Base-by-base conservation (phyloP, 1,139 yeast species). In the Sugiyamaella japonica region DNA sequence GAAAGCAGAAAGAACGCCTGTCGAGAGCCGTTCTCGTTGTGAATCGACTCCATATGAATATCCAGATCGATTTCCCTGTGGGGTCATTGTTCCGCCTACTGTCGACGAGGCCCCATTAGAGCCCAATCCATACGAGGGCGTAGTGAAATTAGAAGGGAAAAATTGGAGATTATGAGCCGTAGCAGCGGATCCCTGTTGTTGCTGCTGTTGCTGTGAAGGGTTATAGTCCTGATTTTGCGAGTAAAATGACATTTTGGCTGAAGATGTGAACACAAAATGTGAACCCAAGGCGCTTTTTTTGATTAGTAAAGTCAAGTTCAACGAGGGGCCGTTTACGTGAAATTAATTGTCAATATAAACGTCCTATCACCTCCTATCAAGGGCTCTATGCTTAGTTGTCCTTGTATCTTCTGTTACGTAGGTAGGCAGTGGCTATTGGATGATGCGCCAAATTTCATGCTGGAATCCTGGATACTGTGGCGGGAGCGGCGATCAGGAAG, bases 1-100 rank as follows among this genome's bases (percentile, higher is more conserved):
- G 67, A 95, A 86, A 0, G 99, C 99, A 4, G 97, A 96, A 16
- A 95, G 72, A 50, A 90, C 68, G 0, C 99, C 99, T 0, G 83
- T 76, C 0, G 90, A 79, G 47, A 93, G 76, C 55, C 84, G 62
- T 49, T 69, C 73, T 17, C 63, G 83, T 25, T 78, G 77, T 15
- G 61, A 56, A 28, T 63, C 67, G 9, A 54, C 56, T 9, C 62
- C 66, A 45, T 63, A 63, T 12, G 56, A 51, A 51, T 60, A 62
- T 32, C 58, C 58, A 12, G 46, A 39, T 7, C 56, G 49, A 25
- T 41, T 36, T 8, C 56, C 59, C 48, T 56, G 62, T 13, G 62
- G 60, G 3, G 64, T 60, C 62, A 62, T 61, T 23, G 63, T 56
- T 23, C 65, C 65, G 8, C 56, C 54, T 15, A 56, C 54, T 7